These are phyloP conservation scores for Amorphotheca resinae DNA, from an alignment of 495 filamentous ascomycete species.

Conservation along the genomic window DNA sequence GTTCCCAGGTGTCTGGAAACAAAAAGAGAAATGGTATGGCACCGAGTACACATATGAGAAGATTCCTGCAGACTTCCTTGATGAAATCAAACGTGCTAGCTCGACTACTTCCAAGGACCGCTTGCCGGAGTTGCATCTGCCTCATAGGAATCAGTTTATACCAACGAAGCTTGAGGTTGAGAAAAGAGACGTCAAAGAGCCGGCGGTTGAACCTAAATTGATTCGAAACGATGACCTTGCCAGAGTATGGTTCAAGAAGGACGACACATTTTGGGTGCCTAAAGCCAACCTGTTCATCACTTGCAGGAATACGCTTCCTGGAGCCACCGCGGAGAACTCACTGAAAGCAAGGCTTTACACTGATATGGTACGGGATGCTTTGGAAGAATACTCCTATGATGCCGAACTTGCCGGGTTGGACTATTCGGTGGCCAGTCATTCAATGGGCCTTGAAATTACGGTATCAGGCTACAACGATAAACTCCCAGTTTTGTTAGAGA, in stretches of 20 bases:
- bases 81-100: conserved; percentile 51
- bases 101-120: conserved; percentile 43
- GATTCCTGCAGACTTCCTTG: conserved; percentile 64
- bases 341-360: conserved; percentile 75
- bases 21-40: conserved; percentile 95
- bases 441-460: conserved; percentile 63
- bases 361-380: conserved; percentile 75
- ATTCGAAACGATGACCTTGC: conserved; percentile 75
- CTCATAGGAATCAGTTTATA: conserved; percentile 92
- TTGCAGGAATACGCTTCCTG: conserved; percentile 65
- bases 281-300: conserved; percentile 78
- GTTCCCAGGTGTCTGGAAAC: conserved; percentile 71
- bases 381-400: conserved; percentile 94
- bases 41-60: conserved; percentile 83
- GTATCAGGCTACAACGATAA: conserved; percentile 95
- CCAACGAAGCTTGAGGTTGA: conserved; percentile 89
- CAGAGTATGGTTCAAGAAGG: conserved; percentile 97
- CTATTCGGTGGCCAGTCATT: conserved; percentile 61
- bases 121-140: conserved; percentile 65
- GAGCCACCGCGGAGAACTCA: conserved; percentile 60
- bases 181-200: conserved; percentile 72
- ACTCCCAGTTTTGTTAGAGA: conserved; percentile 79
- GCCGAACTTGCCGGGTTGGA: conserved; percentile 86
- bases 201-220: conserved; percentile 63
- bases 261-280: conserved; percentile 97